Base-by-base conservation (phyloP, 305 asterid genomes). In the Fraxinus dipetala region DNA sequence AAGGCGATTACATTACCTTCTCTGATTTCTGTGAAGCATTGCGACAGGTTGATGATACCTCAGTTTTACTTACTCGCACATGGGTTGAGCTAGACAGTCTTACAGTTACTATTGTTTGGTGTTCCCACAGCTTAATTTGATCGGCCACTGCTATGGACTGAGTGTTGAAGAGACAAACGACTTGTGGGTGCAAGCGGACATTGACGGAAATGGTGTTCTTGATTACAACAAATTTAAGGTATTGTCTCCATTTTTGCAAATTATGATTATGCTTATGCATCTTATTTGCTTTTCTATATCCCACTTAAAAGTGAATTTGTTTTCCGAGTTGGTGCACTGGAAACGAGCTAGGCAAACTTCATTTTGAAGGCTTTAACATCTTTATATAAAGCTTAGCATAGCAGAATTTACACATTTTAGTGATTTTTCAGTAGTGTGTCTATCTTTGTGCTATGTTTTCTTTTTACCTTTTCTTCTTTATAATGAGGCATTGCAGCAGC, bases 121-220 rank as follows among this genome's bases (percentile, higher is more conserved):
- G 45, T 84, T 78, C 65, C 14, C 79, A 32, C 98, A 95, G 99
- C 97, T 95, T 75, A 94, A 90, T 83, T 86, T 96, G 90, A 91
- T 92, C 34, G 98, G 99, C 83, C 94, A 94, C 83, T 85, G 92
- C 79, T 87, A 92, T 79, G 99, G 98, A 80, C 85, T 95, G 87
- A 91, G 95, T 40, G 88, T 78, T 30, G 94, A 94, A 43, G 99
- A 95, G 92, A 85, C 91, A 24, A 87, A 85, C 26, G 98, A 93
- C 81, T 86, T 95, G 85, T 94, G 98, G 99, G 90, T 85, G 85
- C 97, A 92, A 87, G 93, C 97, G n/a, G 98, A 94, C 78, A 88
- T 90, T 6, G 97, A 94, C 85, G 95, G 93, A 83, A 92, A 92
- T 80, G 97, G 95, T 24, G 92, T 91, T 79, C 87, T 94, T 20